Percentiles rank a stretch among this genome's conserved stretches.
Conservation (phyloP, 495 filamentous ascomycete species). For the Tuber magnatum region DNA sequence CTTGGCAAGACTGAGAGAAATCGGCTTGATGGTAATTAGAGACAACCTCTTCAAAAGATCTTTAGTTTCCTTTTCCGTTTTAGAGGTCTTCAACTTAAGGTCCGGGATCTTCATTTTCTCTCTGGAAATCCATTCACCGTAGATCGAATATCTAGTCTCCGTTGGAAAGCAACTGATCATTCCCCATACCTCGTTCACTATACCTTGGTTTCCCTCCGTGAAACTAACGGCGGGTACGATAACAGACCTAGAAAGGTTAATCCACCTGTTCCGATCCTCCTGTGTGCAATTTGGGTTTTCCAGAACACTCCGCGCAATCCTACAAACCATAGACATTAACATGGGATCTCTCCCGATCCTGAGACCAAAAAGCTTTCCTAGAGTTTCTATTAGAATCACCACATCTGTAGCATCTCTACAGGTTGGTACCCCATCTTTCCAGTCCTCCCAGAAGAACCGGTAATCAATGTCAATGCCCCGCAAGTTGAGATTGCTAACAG, state of each 20-base stretch:
- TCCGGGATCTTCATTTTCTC: conserved; percentile 51
- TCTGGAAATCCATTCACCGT: conserved; percentile 83
- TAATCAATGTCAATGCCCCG: conserved; percentile 48
- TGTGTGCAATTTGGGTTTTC: conserved; percentile 55
- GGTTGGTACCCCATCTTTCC: conserved; percentile 84
- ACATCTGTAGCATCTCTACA: conserved; percentile 88
- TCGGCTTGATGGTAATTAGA: conserved; percentile 71
- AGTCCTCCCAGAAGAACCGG: conserved; percentile 95
- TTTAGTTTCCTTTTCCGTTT: conserved; percentile 67
- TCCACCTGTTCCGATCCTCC: conserved; percentile 26
- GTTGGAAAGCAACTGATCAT: conserved; percentile 71
- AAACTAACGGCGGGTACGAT: conserved; percentile 79
- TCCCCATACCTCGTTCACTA: conserved; percentile 76
- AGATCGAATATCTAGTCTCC: conserved; percentile 75
- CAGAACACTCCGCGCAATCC: conserved; percentile 72
- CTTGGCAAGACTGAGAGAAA: conserved; percentile 80
- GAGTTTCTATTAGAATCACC: conserved; percentile 74
- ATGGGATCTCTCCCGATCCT: conserved; percentile 76
- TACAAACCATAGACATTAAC: conserved; percentile 69
- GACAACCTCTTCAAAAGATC: conserved; percentile 77
- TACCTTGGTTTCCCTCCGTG: conserved; percentile 68
- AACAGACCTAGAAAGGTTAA: conserved; percentile 62
- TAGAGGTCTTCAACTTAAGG: conserved; percentile 69
- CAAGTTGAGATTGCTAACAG: conserved; percentile 35
- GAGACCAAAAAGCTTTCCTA: conserved; percentile 76